phyloP scores from a whole-genome alignment of 2,329 filamentous ascomycete species.

The Verticillium nonalfalfae region DNA sequence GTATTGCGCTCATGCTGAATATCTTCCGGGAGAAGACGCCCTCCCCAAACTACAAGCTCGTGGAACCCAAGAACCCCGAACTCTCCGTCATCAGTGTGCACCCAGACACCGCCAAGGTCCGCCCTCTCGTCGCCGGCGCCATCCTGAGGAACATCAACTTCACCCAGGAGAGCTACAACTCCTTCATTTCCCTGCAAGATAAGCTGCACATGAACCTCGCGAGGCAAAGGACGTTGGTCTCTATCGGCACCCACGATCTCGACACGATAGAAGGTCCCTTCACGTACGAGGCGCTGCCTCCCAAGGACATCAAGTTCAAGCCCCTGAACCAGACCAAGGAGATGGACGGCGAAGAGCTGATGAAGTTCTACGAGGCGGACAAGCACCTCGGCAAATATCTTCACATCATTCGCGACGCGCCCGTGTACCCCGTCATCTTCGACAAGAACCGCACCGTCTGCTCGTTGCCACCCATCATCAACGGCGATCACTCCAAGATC shows the following conservation, averaged over 20 bases:
- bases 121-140: slow-evolving; percentile 83
- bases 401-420: slow-evolving; percentile 89
- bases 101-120: slow-evolving; percentile 67
- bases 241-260: slow-evolving; percentile 94
- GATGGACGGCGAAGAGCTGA: slow-evolving; percentile 83
- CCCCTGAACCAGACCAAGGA: slow-evolving; percentile 88
- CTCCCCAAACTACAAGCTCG: slow-evolving; percentile 74
- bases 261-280: slow-evolving; percentile 93
- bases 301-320: slow-evolving; percentile 85
- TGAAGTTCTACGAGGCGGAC: slow-evolving; percentile 93
- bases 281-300: slow-evolving; percentile 87
- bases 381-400: slow-evolving; percentile 86
- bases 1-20: slow-evolving; percentile 91
- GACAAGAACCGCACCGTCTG: slow-evolving; percentile 83
- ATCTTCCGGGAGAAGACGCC: slow-evolving; percentile 77
- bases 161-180: slow-evolving; percentile 85
- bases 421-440: slow-evolving; percentile 93
- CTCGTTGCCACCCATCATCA: slow-evolving; percentile 96
- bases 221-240: slow-evolving; percentile 86
- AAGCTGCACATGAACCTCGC: slow-evolving; percentile 97
- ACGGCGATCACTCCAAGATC: slow-evolving; percentile 95
- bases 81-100: slow-evolving; percentile 76
- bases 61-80: slow-evolving; percentile 65
- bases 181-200: slow-evolving; percentile 96
- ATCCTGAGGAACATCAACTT: slow-evolving; percentile 89